These are phyloP conservation scores for Avena atlantica DNA, from an alignment of 176 grass and related monocot genomes.

Conservation along the genomic window DNA sequence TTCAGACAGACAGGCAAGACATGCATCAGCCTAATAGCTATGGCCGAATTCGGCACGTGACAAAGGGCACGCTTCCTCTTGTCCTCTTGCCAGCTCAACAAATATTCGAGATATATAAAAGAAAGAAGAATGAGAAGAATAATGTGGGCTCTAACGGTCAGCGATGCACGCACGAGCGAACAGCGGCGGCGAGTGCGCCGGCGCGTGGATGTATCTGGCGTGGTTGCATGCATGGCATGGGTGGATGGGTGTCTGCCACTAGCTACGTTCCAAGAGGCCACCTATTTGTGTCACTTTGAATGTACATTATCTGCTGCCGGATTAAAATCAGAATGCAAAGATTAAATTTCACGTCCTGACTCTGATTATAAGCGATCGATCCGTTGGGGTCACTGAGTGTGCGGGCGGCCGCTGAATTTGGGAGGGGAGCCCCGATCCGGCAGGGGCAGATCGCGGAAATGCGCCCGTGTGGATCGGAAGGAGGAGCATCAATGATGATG, in stretches of 20 bases:
- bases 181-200: not conserved
- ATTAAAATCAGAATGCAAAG: too few species aligned
- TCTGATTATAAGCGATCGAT: too few species aligned
- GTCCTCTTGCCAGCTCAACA: not conserved
- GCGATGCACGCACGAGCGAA: too few species aligned
- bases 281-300: constrained; percentile 34
- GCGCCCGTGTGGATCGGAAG: not conserved
- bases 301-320: too few species aligned
- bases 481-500: constrained; percentile 10
- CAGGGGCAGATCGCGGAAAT: too few species aligned
- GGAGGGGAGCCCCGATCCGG: too few species aligned
- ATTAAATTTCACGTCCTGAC: too few species aligned
- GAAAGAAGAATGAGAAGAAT: not conserved
- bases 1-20: too few species aligned
- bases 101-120: not conserved
- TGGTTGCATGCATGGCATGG: constrained; percentile 25
- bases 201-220: constrained; percentile 26
- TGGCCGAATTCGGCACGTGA: constrained; percentile 23
- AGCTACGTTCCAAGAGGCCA: constrained; percentile 36
- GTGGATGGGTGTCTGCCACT: constrained; percentile 36
- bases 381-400: too few species aligned
- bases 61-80: not conserved
- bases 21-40: not conserved
- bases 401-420: too few species aligned
- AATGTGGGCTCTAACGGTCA: not conserved